These are phyloP conservation scores for Botryotinia convoluta DNA, from an alignment of 2,329 filamentous ascomycete genomes.

Conservation along the genomic window DNA sequence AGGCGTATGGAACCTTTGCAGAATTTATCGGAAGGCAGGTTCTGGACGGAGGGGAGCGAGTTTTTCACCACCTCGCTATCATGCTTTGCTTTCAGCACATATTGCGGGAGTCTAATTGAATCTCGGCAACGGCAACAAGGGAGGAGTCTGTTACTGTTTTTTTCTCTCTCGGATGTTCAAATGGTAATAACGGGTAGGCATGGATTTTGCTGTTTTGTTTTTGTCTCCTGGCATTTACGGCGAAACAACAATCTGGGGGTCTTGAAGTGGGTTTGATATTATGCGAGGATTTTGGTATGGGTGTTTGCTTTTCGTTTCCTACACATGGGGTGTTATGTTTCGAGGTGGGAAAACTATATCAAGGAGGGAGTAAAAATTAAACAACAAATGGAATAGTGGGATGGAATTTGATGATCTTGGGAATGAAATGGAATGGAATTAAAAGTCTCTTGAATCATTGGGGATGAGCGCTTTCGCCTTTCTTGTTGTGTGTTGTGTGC, in stretches of 20 bases:
- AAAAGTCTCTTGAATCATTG: neutral
- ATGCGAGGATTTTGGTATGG: slow-evolving; percentile 3
- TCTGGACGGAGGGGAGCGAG: slow-evolving; percentile 18
- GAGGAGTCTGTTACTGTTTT: slow-evolving; percentile 10
- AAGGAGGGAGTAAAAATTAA: slow-evolving; percentile 1
- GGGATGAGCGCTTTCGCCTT: neutral
- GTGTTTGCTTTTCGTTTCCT: slow-evolving; percentile 1
- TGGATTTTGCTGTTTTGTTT: neutral
- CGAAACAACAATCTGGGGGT: slow-evolving; percentile 4
- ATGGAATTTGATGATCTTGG: neutral
- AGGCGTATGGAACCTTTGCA: slow-evolving; percentile 22
- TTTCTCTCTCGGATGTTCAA: slow-evolving; percentile 12
- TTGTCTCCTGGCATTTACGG: slow-evolving; percentile 13
- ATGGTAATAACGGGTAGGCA: slow-evolving; percentile 8
- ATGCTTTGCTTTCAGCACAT: slow-evolving; percentile 14
- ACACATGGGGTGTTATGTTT: neutral
- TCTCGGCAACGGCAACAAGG: slow-evolving; percentile 3
- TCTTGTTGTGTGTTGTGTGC: neutral
- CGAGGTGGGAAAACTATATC: neutral
- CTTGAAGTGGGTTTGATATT: slow-evolving; percentile 5
- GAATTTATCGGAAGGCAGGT: slow-evolving; percentile 19
- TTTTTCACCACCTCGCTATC: slow-evolving; percentile 10
- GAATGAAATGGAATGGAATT: slow-evolving; percentile 4
- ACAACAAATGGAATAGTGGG: slow-evolving; percentile 7
- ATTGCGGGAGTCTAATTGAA: slow-evolving; percentile 11